phyloP scores from a whole-genome alignment of 257 asterid genomes.

The Petunia axillaris region DNA sequence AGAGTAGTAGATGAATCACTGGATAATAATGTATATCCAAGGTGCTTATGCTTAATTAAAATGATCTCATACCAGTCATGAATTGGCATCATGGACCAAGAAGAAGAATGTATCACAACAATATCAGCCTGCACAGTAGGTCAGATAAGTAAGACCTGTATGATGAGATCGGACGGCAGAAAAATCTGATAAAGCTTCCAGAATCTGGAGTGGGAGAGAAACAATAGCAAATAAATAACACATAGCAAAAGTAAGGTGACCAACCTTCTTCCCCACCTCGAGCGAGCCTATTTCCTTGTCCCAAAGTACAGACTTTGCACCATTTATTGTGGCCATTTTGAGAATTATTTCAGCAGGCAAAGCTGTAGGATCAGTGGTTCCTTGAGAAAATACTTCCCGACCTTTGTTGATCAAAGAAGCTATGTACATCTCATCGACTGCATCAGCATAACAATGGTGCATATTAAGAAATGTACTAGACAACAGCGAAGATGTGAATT shows the following conservation, averaged over 20 bases:
- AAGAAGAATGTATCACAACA: conserved; percentile 62
- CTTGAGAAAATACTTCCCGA: conserved; percentile 59
- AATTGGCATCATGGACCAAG: conserved; percentile 80
- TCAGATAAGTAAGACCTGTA: conserved; percentile 8
- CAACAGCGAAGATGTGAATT: neutral
- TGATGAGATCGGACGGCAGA: neutral
- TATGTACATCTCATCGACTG: conserved; percentile 90
- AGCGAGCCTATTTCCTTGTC: conserved; percentile 82
- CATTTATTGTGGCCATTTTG: conserved; percentile 70
- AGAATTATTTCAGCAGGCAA: conserved; percentile 82
- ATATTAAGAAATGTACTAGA: neutral
- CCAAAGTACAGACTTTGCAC: conserved; percentile 75
- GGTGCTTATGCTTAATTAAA: neutral
- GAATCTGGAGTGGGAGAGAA: neutral
- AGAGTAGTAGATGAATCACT: neutral
- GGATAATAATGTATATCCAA: neutral
- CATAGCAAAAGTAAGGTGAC: neutral
- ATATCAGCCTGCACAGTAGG: conserved; percentile 64
- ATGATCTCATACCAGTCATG: conserved; percentile 58
- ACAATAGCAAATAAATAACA: neutral
- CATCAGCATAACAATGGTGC: conserved; percentile 3
- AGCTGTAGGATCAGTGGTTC: conserved; percentile 69
- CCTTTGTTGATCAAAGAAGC: conserved; percentile 88
- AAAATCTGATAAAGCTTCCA: neutral
- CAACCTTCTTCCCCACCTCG: conserved; percentile 79